Evolutionary conservation across 1,284 basidiomycete species (phyloP), one percentile per base, ranked within the genome.

Genomic region (Marasmius oreades): DNA sequence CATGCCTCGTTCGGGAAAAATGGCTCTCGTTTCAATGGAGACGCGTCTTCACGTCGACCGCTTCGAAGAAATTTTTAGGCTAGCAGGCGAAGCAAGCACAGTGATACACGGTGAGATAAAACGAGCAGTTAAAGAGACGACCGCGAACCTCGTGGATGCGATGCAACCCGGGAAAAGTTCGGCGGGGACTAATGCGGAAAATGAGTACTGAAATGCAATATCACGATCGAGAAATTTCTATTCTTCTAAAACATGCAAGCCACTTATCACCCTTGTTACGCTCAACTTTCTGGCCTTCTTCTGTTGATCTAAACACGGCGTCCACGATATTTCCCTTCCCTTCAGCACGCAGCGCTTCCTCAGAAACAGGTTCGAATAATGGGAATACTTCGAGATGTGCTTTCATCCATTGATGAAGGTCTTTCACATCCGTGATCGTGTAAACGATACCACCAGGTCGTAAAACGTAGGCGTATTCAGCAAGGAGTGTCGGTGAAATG

Each of bases 221-320:
- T 62, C 62, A 68, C n/a, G 28, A 28, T 66, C 71, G 68, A 34
- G 66, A 53, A 39, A 72, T 67, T 65, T 83, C 76, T 58, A 86
- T 78, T 63, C 88, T 77, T 62, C 82, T 77, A 69, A 93, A 95
- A 68, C 92, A 92, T 11, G 90, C 91, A 33, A 94, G 76, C 84
- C 84, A 97, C 73, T 98, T 98, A 55, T 91, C 82, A 24, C 95
- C 95, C 33, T 81, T 77, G 69, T 98, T 98, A 66, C 96, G 77
- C 70, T 94, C 91, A 1, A 98, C 97, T 73, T 99, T 99, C 73
- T 90, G 93, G 2, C 95, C 96, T 72, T 98, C 95, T 72, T 99
- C 97, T 4, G 97, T 99, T 58, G 88, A 87, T 28, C 76, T 85
- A 72, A 84, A 86, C 20, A 96, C 89, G 1, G 91, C 91, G 63